Evolutionary conservation across 306 rosid species (phyloP), one percentile per base, ranked within the genome.

Genomic region (Oxytropis ochrocephala): DNA sequence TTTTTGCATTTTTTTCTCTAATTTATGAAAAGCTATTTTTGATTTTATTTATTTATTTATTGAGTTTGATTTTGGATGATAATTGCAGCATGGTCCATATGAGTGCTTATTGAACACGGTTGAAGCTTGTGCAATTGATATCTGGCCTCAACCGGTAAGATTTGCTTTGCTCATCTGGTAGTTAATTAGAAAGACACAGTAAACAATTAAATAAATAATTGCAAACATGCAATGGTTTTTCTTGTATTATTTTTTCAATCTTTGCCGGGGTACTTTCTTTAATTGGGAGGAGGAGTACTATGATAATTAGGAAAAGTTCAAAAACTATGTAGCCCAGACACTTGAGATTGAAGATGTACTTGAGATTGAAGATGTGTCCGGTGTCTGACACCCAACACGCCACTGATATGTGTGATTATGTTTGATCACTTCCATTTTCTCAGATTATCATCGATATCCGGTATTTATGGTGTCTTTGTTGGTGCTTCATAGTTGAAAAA

Each of bases 101-200:
- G 99, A 94, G 74, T 94, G 99, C 80, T 83, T 94, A 49, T 77
- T 94, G 43, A 80, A 94, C 80, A 94, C 96, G 0, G 84, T 90
- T 50, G 95, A 94, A 81, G 95, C 96, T 4, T 94, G 99, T 74
- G 96, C 95, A 16, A 94, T 91, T 50, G 12, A 81, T 47, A 56
- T 33, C 64, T 91, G 91, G 99, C 96, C 99, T 72, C 78, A 84
- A 11, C 57, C 78, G 89, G 99, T 94, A 84, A 87, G 73, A 39
- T 21, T 50, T 69, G 2, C 4, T 38, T 8, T 10, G 0, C 43
- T 6, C 4, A 5, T 5, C 3, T 1, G 0, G 6, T 0, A 6
- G 11, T 1, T 48, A 33, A 17, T 43, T 2, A 19, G 19, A 55
- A 5, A 29, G 2, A 30, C 5, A 30, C 7, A 24, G 17, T 11